Evolutionary conservation across 2,329 filamentous ascomycete species (phyloP).

Genomic region (Colletotrichum coccodes): DNA sequence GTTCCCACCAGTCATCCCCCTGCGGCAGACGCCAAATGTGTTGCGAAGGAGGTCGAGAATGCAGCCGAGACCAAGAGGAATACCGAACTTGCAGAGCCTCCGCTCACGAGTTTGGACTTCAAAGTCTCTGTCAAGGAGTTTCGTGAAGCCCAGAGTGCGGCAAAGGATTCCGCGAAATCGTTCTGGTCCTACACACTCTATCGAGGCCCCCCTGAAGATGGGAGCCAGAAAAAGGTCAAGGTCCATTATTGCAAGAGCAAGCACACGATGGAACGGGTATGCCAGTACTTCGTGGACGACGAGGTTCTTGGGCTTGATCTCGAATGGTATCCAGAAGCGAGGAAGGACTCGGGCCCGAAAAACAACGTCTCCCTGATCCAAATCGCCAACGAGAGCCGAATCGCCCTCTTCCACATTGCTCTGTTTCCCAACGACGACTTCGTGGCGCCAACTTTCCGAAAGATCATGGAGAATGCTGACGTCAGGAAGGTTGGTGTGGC

Average conservation of each 20-base stretch:
- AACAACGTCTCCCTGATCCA: conserved; percentile 85
- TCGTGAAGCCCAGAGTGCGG: conserved; percentile 57
- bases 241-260: conserved; percentile 83
- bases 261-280: conserved; percentile 73
- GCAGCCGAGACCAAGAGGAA: not conserved
- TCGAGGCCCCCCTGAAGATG: conserved; percentile 56
- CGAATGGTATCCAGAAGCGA: conserved; percentile 77
- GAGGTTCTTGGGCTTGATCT: conserved; percentile 87
- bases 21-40: not conserved
- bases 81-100: conserved; percentile 38
- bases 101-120: conserved; percentile 52
- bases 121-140: conserved; percentile 59
- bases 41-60: not conserved
- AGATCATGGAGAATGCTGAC: conserved; percentile 75
- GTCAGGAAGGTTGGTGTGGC: conserved; percentile 82
- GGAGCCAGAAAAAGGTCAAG: conserved; percentile 61
- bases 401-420: conserved; percentile 86
- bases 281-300: conserved; percentile 74
- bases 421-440: conserved; percentile 67
- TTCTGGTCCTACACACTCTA: conserved; percentile 80
- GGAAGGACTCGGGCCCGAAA: conserved; percentile 60
- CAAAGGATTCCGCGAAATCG: conserved; percentile 55
- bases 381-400: conserved; percentile 78
- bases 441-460: conserved; percentile 75
- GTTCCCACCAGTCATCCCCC: not conserved